A percentile compares a stretch with the other conserved stretches of the same genome.
phyloP scores from a whole-genome alignment of 73 alveolate genomes.

The Paramecium sexaurelia region DNA sequence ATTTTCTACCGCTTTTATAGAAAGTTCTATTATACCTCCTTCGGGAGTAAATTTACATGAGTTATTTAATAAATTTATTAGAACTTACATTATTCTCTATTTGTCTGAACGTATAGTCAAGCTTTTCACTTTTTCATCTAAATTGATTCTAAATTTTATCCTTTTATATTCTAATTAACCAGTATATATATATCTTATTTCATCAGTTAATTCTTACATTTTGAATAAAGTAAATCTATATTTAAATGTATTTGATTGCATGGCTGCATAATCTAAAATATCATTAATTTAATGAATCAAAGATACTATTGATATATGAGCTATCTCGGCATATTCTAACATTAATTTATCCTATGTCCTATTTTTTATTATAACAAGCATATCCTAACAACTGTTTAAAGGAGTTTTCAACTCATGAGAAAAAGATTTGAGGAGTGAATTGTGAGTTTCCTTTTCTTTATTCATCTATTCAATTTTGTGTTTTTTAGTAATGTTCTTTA shows the following conservation, averaged over 20 bases:
- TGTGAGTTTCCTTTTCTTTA: neutral
- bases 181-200: neutral
- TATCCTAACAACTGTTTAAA: neutral
- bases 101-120: neutral
- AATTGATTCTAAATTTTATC: neutral
- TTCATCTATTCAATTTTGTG: neutral
- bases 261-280: slow-evolving; percentile 40
- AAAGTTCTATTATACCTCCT: neutral
- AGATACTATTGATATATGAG: neutral
- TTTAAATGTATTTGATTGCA: neutral
- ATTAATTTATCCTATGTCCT: neutral
- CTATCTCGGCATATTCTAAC: neutral
- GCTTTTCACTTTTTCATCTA: neutral
- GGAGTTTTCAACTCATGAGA: slow-evolving; percentile 50
- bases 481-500: neutral
- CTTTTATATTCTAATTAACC: neutral
- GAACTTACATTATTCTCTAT: neutral
- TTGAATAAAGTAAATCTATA: neutral
- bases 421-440: neutral
- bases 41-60: neutral
- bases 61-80: neutral
- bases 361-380: neutral
- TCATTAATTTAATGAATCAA: slow-evolving; percentile 7
- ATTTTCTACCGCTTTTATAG: neutral
- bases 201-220: neutral